phyloP scores from a whole-genome alignment of 2,329 filamentous ascomycete species.

The Metarhizium robertsii region DNA sequence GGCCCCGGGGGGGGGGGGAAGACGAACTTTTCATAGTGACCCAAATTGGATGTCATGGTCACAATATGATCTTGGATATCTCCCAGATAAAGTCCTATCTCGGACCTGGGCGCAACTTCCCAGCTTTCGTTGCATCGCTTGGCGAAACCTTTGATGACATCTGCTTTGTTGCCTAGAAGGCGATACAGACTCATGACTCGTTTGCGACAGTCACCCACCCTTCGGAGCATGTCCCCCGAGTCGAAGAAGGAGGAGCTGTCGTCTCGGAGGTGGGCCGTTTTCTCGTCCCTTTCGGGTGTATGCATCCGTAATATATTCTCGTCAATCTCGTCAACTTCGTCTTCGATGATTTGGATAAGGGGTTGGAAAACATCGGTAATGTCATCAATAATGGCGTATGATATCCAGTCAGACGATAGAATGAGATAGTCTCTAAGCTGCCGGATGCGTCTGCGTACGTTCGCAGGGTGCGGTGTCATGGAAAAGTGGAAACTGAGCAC shows the following conservation, averaged over 20 bases:
- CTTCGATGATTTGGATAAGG: conserved; percentile 84
- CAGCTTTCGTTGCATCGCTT: conserved; percentile 98
- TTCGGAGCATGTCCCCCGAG: conserved; percentile 73
- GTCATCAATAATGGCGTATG: conserved; percentile 95
- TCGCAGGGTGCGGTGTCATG: conserved; percentile 91
- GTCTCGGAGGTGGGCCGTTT: conserved; percentile 37
- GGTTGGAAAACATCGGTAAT: conserved; percentile 95
- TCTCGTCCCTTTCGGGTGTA: conserved; percentile 40
- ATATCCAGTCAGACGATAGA: conserved; percentile 93
- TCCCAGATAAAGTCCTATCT: conserved; percentile 94
- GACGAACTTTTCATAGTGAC: conserved; percentile 88
- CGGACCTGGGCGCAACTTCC: conserved; percentile 88
- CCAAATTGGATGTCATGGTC: conserved; percentile 94
- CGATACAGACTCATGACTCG: conserved; percentile 95
- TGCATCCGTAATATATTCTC: conserved; percentile 82
- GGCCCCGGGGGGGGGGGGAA: background rate
- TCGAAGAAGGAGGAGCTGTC: conserved; percentile 34
- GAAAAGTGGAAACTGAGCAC: conserved; percentile 96
- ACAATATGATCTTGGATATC: conserved; percentile 99
- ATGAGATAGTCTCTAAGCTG: conserved; percentile 92
- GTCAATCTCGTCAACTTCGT: conserved; percentile 95
- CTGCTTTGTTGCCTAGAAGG: conserved; percentile 90
- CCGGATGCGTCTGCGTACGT: conserved; percentile 85
- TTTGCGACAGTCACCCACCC: conserved; percentile 90
- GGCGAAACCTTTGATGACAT: conserved; percentile 98